Evolutionary conservation across 371 early-diverging fungal genomes (phyloP), one percentile per base, ranked within the genome.

Genomic region (Rhizopus arrhizus): DNA sequence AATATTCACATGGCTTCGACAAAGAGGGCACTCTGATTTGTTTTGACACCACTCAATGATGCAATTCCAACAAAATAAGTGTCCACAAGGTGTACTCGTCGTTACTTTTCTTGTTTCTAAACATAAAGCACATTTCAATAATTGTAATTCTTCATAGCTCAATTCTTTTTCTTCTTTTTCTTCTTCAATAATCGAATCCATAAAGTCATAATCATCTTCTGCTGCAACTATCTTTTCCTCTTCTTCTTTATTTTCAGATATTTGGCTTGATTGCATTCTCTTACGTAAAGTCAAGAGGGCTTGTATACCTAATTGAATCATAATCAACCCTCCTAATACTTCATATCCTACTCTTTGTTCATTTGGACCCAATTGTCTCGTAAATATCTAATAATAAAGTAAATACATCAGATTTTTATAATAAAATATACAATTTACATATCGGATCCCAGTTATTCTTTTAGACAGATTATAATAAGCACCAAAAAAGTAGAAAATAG

Each of bases 41-140:
- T 87, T 91, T 60, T 90, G 85, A 65, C 92, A 91, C 94, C 96
- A 95, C 70, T 93, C 94, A 28, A 89, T 80, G 41, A 92, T 88
- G 65, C 96, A 96, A 11, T 72, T 86, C 95, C 95, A 96, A 72
- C 96, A 96, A 64, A 95, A 95, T 65, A 96, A 63, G 72, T 96
- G 96, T 0, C 96, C 96, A 70, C 96, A 96, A 3, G 92, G 89
- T 0, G 96, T 94, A 0, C 91, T 82, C 0, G 95, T 93, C 0
- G 94, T 85, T 33, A 80, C 70, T 36, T 78, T 89, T 22, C 94
- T 86, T 22, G 75, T 83, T 36, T 89, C 87, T 28, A 95, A 75
- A 56, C 96, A 96, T 43, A 96, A 75, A 0, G 90, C 93, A 68
- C 96, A 96, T 64, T 91, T 91, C 12, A 82, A 53, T 53, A 68